phyloP scores from a whole-genome alignment of 306 rosid genomes.

The Sicyos edulis region DNA sequence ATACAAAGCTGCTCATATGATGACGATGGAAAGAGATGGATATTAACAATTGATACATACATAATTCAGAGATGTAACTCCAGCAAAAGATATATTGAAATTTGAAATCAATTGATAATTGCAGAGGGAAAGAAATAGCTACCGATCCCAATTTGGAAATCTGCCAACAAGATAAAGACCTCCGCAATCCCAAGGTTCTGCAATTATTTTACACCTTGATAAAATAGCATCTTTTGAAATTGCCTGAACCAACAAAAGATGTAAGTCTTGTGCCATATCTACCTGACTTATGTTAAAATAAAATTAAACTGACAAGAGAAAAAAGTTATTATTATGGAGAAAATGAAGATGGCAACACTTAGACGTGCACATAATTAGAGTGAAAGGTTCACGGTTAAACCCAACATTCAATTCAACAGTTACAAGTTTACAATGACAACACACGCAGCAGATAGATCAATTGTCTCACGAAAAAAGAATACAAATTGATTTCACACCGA shows the following conservation, averaged over 20 bases:
- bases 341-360: not conserved
- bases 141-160: constrained; percentile 99
- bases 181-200: constrained; percentile 99
- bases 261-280: not conserved
- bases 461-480: not conserved
- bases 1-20: too few species aligned
- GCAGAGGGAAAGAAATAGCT: constrained; percentile 14
- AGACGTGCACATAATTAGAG: not conserved
- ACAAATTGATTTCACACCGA: not conserved
- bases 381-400: not conserved
- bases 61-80: not conserved
- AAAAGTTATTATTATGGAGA: not conserved
- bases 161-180: constrained; percentile 94
- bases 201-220: constrained; percentile 82
- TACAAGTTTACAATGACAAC: constrained; percentile 1
- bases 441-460: not conserved
- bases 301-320: not conserved
- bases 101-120: constrained; percentile 5
- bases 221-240: constrained; percentile 78
- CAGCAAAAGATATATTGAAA: not conserved
- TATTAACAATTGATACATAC: not conserved
- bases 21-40: too few species aligned
- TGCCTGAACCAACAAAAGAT: constrained; percentile 46
- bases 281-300: not conserved
- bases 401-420: not conserved